Evolutionary conservation across 345 rosid species (phyloP).

Genomic region (Lenwebbia sp.): DNA sequence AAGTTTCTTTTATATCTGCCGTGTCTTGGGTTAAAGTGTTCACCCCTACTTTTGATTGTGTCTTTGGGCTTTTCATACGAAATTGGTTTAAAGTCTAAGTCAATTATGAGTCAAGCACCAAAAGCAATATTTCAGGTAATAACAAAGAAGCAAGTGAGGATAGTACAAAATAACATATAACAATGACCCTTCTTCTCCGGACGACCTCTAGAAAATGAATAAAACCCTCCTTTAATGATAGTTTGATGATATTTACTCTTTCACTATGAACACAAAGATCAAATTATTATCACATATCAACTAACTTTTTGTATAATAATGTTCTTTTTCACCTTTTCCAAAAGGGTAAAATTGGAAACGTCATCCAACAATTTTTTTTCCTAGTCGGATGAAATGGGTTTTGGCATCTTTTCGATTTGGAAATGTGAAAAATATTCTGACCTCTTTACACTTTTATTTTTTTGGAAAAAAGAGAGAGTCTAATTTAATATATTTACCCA

Average conservation of each 20-base stretch:
- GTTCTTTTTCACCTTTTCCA: not conserved
- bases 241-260: too few species aligned
- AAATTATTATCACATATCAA: too few species aligned
- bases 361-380: not conserved
- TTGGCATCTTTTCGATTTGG: not conserved
- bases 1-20: not conserved
- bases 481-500: not conserved
- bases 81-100: not conserved
- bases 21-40: not conserved
- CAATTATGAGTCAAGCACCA: not conserved
- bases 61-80: not conserved
- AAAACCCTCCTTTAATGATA: too few species aligned
- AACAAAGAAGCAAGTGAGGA: too few species aligned
- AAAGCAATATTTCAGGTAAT: not conserved
- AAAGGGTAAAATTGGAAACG: not conserved
- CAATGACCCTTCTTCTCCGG: too few species aligned
- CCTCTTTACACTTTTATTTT: not conserved
- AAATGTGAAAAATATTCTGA: not conserved
- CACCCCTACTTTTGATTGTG: not conserved
- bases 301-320: not conserved
- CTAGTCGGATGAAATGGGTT: not conserved
- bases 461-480: not conserved
- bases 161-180: too few species aligned
- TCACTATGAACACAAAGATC: too few species aligned
- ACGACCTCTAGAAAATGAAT: too few species aligned